phyloP scores from a whole-genome alignment of 2,329 filamentous ascomycete species.

The Pseudofabraea citricarpa region DNA sequence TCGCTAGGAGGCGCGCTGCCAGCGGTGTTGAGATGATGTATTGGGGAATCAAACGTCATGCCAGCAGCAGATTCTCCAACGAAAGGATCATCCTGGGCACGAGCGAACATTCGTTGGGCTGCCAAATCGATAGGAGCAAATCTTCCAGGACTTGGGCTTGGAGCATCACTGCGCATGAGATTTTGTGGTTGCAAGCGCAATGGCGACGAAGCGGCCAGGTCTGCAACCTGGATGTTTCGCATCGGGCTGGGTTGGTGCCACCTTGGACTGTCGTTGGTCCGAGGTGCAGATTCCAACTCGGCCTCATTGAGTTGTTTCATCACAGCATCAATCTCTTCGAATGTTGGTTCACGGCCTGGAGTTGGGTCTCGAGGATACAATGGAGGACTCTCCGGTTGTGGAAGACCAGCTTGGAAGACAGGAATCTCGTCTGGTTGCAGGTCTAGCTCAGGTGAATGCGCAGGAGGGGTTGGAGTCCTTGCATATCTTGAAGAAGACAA shows the following conservation, averaged over 20 bases:
- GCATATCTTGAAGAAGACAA: constrained; percentile 25
- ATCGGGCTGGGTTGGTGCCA: constrained; percentile 42
- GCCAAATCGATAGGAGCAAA: constrained; percentile 41
- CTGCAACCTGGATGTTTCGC: constrained; percentile 32
- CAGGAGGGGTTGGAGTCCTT: constrained; percentile 21
- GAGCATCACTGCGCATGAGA: constrained; percentile 61
- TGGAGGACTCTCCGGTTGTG: constrained; percentile 15
- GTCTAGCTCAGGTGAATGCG: constrained; percentile 10
- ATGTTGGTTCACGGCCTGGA: constrained; percentile 36
- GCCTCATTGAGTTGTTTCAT: constrained; percentile 76
- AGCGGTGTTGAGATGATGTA: constrained; percentile 59
- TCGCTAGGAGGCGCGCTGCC: constrained; percentile 72
- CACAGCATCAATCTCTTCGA: constrained; percentile 86
- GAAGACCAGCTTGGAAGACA: constrained; percentile 22
- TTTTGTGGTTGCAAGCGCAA: constrained; percentile 48
- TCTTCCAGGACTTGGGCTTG: constrained; percentile 66
- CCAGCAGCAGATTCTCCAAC: constrained; percentile 30
- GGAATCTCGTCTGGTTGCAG: constrained; percentile 18
- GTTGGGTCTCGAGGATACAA: constrained; percentile 8
- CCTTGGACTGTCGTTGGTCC: constrained; percentile 28
- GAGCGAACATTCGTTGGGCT: constrained; percentile 40
- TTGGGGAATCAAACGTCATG: constrained; percentile 44
- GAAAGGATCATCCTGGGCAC: constrained; percentile 37
- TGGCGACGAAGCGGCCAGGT: constrained; percentile 42
- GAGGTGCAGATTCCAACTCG: constrained; percentile 2